phyloP scores from a whole-genome alignment of 495 filamentous ascomycete species.

The Talaromyces wortmannii region DNA sequence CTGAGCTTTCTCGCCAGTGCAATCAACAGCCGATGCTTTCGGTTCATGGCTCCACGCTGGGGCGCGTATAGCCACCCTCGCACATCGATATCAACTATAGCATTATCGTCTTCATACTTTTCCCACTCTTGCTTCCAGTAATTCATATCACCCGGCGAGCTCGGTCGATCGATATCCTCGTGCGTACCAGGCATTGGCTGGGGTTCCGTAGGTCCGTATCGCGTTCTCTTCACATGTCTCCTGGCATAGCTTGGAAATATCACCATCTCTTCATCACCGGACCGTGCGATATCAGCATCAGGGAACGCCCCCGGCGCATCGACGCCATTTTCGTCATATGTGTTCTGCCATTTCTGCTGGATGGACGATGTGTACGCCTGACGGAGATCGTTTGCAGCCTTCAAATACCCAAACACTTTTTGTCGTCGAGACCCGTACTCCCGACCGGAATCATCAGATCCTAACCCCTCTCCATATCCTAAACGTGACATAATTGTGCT shows the following conservation, averaged over 20 bases:
- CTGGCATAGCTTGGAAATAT: slow-evolving; percentile 88
- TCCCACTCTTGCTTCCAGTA: slow-evolving; percentile 67
- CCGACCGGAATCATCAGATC: slow-evolving; percentile 22
- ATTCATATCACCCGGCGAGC: slow-evolving; percentile 32
- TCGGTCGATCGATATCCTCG: slow-evolving; percentile 16
- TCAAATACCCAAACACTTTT: slow-evolving; percentile 78
- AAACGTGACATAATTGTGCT: slow-evolving; percentile 31
- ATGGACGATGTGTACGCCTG: slow-evolving; percentile 68
- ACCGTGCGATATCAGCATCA: slow-evolving; percentile 68
- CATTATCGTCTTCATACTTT: slow-evolving; percentile 64
- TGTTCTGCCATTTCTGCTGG: slow-evolving; percentile 36
- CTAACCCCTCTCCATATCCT: slow-evolving; percentile 21
- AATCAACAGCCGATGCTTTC: slow-evolving; percentile 79
- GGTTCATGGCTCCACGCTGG: slow-evolving; percentile 75
- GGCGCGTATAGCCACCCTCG: slow-evolving; percentile 91
- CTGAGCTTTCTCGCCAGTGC: slow-evolving; percentile 77
- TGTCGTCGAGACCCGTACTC: slow-evolving; percentile 66
- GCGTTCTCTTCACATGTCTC: slow-evolving; percentile 36
- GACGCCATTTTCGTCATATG: slow-evolving; percentile 45
- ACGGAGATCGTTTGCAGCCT: slow-evolving; percentile 83
- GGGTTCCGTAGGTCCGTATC: slow-evolving; percentile 14
- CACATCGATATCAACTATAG: slow-evolving; percentile 87
- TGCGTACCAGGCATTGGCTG: slow-evolving; percentile 17
- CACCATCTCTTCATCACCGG: slow-evolving; percentile 85
- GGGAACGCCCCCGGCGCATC: slow-evolving; percentile 74